Evolutionary conservation across 179 eudicot genomes (phyloP), one percentile per base, ranked within the genome.

Genomic region (Beta macrorhiza): DNA sequence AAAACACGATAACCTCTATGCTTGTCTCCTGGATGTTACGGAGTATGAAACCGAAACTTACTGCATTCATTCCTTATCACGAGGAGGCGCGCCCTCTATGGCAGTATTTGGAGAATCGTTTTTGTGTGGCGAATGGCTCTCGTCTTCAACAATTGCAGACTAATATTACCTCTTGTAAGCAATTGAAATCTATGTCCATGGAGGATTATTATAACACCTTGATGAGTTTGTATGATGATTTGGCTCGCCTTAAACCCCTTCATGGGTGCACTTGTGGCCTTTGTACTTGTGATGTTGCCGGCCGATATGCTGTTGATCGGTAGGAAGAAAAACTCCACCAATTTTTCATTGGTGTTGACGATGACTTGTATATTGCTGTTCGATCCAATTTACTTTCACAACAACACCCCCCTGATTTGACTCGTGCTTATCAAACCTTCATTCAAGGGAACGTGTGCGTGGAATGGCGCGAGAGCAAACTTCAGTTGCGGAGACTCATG

Each of bases 171-270:
- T 0, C 19, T 2, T 77, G 80, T 29, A 64, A 64, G 7, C 61
- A 77, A 29, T 4, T 19, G 5, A 64, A 6, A 14, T 15, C 20
- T 10, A 67, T 49, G n/a, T n/a, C 15, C 14, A 12, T 77, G 9
- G 58, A 49, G 0, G 72, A 7, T 3, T 62, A 77, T 20, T 77
- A 17, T 49, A 42, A 29, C 9, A 32, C 22, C 4, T 19, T 75
- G 52, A 75, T 56, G 67, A n/a, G 61, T 5, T 62, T 75, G 8
- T 57, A 44, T 44, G 78, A 57, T 57, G 78, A 75, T 14, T 22
- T 75, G 7, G 8, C 0, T 7, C 44, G 37, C 1, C 44, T 56
- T 17, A 62, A 75, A 20, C 20, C 20, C 7, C 51, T 25, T 7
- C 52, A 16, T 0, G 16, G 47, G 0, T 74, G 63, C 17, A 7